Evolutionary conservation across 768 basidiomycete species (phyloP).

Genomic region (Mycena chlorophos): DNA sequence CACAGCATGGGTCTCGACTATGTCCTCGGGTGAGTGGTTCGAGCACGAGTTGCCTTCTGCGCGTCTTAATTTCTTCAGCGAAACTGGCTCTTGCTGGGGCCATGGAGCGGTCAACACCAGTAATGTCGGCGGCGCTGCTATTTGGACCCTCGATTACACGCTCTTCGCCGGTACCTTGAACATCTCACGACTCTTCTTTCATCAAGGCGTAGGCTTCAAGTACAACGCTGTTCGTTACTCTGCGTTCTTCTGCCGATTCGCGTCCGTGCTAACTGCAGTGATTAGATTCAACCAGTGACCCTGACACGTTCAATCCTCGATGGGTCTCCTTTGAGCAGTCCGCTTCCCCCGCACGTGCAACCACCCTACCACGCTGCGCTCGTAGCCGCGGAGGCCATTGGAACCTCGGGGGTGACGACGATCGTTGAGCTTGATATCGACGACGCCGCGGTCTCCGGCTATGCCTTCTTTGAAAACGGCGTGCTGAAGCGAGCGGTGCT

Average conservation of each 20-base stretch:
- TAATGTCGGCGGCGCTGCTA: slow-evolving; percentile 47
- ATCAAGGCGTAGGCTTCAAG: slow-evolving; percentile 14
- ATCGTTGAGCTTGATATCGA: slow-evolving; percentile 38
- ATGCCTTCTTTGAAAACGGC: slow-evolving; percentile 42
- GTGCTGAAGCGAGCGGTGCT: slow-evolving; percentile 38
- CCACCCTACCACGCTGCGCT: slow-evolving; percentile 47
- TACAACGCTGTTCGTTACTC: slow-evolving; percentile 7
- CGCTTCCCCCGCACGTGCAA: slow-evolving; percentile 43
- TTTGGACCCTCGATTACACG: slow-evolving; percentile 50
- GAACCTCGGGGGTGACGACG: slow-evolving; percentile 29
- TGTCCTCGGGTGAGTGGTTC: slow-evolving; percentile 39
- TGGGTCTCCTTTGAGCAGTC: slow-evolving; percentile 32
- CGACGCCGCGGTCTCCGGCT: slow-evolving; percentile 40
- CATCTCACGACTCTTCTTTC: slow-evolving; percentile 18
- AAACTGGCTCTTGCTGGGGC: slow-evolving; percentile 6
- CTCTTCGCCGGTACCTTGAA: slow-evolving; percentile 45
- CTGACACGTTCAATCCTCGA: slow-evolving; percentile 44
- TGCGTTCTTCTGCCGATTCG: slow-evolving; percentile 3
- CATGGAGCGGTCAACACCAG: slow-evolving; percentile 36
- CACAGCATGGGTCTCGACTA: slow-evolving; percentile 36
- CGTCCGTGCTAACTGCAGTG: background rate
- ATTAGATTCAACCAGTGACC: slow-evolving; percentile 45
- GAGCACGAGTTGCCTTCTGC: background rate
- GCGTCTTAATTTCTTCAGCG: slow-evolving; percentile 20
- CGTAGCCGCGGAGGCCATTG: slow-evolving; percentile 40